phyloP scores from a whole-genome alignment of 495 filamentous ascomycete genomes.

The Venustampulla echinocandica region DNA sequence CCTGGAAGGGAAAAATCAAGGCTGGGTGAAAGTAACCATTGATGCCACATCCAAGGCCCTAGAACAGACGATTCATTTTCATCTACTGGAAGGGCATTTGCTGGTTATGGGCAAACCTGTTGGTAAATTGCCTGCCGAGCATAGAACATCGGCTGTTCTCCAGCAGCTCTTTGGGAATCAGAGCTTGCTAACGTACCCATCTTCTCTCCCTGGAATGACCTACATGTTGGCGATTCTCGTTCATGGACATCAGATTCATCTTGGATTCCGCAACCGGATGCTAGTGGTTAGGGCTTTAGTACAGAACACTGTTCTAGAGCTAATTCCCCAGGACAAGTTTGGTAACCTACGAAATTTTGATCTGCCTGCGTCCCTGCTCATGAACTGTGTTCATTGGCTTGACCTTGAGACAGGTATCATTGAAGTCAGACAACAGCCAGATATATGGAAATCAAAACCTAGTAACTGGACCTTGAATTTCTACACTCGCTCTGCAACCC shows the following conservation, averaged over 20 bases:
- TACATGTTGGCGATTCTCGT: constrained; percentile 28
- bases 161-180: constrained; percentile 41
- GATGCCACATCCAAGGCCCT: background rate
- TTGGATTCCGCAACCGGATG: constrained; percentile 34
- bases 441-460: constrained; percentile 33
- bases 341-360: constrained; percentile 26
- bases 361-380: constrained; percentile 40
- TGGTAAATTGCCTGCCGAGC: constrained; percentile 38
- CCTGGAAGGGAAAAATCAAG: constrained; percentile 17
- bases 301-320: constrained; percentile 22
- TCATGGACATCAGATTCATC: constrained; percentile 35
- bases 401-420: constrained; percentile 35
- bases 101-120: constrained; percentile 39
- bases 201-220: constrained; percentile 36
- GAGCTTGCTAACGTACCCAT: constrained; percentile 36
- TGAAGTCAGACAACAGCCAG: constrained; percentile 39
- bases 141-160: constrained; percentile 28
- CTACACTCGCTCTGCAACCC: constrained; percentile 14
- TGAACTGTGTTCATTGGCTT: constrained; percentile 52
- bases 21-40: constrained; percentile 8
- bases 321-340: constrained; percentile 29
- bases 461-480: constrained; percentile 28
- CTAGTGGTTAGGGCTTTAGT: constrained; percentile 31
- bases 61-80: constrained; percentile 26
- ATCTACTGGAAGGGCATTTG: constrained; percentile 40